phyloP scores from a whole-genome alignment of 352 stramenopile species.

The Phytopythium cucurbitacearum region DNA sequence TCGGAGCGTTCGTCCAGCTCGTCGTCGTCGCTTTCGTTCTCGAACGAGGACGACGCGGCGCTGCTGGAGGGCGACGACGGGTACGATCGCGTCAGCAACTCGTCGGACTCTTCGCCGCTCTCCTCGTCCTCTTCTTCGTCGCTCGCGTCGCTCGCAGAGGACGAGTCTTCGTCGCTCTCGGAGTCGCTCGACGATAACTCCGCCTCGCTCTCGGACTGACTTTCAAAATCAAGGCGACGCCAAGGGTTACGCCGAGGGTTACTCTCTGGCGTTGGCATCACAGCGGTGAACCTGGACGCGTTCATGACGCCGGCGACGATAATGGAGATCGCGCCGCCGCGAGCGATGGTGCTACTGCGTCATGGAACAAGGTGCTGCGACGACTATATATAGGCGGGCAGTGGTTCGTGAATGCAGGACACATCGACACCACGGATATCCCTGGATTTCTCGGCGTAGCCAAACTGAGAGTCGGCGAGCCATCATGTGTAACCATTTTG shows the following conservation, averaged over 20 bases:
- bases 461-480: too few species aligned
- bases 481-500: too few species aligned
- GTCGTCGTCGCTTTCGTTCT: slow-evolving; percentile 6
- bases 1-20: slow-evolving; percentile 3
- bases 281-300: slow-evolving; percentile 1
- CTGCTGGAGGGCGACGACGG: slow-evolving; percentile 8
- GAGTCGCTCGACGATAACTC: slow-evolving; percentile 8
- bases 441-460: too few species aligned
- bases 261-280: slow-evolving; percentile 7
- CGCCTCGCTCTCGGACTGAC: slow-evolving; percentile 10
- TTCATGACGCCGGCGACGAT: slow-evolving; percentile 1
- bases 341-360: neutral
- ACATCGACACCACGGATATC: too few species aligned
- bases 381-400: too few species aligned
- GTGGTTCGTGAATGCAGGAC: too few species aligned
- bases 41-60: slow-evolving; percentile 10
- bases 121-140: slow-evolving; percentile 2
- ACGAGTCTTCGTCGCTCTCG: slow-evolving; percentile 5
- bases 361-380: too few species aligned
- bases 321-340: neutral
- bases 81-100: neutral
- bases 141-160: slow-evolving; percentile 1
- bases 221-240: neutral
- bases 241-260: slow-evolving; percentile 1
- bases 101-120: slow-evolving; percentile 4